phyloP scores from a whole-genome alignment of 371 early-diverging fungal genomes.

The Lichtheimia ornata region DNA sequence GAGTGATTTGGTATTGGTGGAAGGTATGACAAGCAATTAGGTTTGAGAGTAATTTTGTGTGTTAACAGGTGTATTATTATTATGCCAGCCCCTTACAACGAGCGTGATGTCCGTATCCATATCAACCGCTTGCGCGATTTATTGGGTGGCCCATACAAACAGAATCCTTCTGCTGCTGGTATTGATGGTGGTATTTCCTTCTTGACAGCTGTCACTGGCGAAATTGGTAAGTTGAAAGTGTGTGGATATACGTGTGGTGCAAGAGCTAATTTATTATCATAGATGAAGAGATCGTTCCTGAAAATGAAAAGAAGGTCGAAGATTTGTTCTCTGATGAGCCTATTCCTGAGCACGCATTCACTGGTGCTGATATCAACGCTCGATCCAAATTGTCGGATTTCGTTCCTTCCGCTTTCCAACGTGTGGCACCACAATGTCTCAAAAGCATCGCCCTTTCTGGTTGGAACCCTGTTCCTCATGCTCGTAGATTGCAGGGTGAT shows the following conservation, averaged over 20 bases:
- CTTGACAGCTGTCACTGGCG: slow-evolving; percentile 68
- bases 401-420: slow-evolving; percentile 55
- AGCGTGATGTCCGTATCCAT: slow-evolving; percentile 90
- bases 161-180: slow-evolving; percentile 68
- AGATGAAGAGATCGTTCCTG: slow-evolving; percentile 45
- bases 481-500: slow-evolving; percentile 79
- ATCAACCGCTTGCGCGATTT: slow-evolving; percentile 85
- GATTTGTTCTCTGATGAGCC: slow-evolving; percentile 43
- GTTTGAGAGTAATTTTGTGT: background rate
- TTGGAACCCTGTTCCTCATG: slow-evolving; percentile 91
- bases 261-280: background rate
- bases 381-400: slow-evolving; percentile 56
- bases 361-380: slow-evolving; percentile 55
- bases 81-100: slow-evolving; percentile 74
- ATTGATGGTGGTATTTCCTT: slow-evolving; percentile 75
- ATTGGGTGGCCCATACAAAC: slow-evolving; percentile 75
- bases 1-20: slow-evolving; percentile 65
- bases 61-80: background rate
- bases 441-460: slow-evolving; percentile 78
- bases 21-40: slow-evolving; percentile 55
- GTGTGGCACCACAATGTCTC: slow-evolving; percentile 68
- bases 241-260: background rate
- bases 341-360: slow-evolving; percentile 59
- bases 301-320: slow-evolving; percentile 44
- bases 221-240: slow-evolving; percentile 48